Conservation (phyloP, 179 eudicot species). For the Beta macrorhiza region DNA sequence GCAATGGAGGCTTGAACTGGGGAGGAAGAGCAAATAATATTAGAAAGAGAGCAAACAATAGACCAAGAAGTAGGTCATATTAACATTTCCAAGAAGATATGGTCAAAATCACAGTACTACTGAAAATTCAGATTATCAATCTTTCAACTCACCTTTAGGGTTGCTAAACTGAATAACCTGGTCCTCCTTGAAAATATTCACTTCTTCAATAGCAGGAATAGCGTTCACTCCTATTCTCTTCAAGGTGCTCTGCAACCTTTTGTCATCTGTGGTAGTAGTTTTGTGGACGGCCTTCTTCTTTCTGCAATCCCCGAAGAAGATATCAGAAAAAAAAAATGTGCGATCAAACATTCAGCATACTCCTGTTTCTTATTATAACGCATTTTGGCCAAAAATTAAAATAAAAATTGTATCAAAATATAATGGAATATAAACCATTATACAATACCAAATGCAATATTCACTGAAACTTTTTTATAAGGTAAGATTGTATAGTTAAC, state of each 20-base stretch:
- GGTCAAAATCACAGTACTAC: background rate
- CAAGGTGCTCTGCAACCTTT: constrained; percentile 85
- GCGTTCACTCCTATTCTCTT: constrained; percentile 88
- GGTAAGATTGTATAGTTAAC: too few relatives aligned
- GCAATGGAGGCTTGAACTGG: constrained; percentile 94
- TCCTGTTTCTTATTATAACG: too few relatives aligned
- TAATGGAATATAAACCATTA: too few relatives aligned
- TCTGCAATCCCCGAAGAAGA: constrained; percentile 32
- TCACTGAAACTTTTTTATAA: too few relatives aligned
- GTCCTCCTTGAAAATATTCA: constrained; percentile 89
- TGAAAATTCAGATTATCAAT: background rate
- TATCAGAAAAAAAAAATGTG: background rate
- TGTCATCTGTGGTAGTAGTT: constrained; percentile 92
- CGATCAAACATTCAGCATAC: background rate
- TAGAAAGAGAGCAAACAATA: background rate
- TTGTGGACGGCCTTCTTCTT: constrained; percentile 99
- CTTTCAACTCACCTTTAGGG: constrained; percentile 60
- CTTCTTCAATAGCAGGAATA: constrained; percentile 89
- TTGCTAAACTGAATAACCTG: constrained; percentile 73
- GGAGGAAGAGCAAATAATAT: constrained; percentile 11
- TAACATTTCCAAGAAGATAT: background rate
- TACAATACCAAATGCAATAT: too few relatives aligned
- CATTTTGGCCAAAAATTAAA: too few relatives aligned
- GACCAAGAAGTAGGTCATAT: background rate
- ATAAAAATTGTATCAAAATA: too few relatives aligned